Evolutionary conservation across 1,284 basidiomycete species (phyloP), one percentile per base, ranked within the genome.

Genomic region (Cutaneotrichosporon curvatum): DNA sequence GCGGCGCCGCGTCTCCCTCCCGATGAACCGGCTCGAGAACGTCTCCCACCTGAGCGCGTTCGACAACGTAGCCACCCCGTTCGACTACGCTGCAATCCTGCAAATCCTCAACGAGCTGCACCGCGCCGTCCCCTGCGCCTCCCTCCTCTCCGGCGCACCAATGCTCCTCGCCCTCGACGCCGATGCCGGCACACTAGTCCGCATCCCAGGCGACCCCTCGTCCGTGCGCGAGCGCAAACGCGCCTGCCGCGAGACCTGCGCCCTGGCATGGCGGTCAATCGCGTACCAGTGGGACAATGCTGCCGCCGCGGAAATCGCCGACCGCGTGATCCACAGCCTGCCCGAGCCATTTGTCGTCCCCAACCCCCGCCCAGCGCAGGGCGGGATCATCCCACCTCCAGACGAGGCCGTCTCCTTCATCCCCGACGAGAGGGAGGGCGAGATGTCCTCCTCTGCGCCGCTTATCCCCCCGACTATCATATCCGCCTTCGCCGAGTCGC

Each of bases 121-220:
- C 40, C 75, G 81, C 43, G 76, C 83, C 34, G 66, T 84, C 15
- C 87, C 91, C 1, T 72, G 83, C 22, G 79, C 83, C 20, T 83
- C 83, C 1, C 62, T 94, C 31, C 68, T 90, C 18, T 81, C 83
- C 1, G 83, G 86, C 23, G 74, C 88, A 28, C 91, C 92, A 2
- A 91, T 94, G 84, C 71, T 97, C 32, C 65, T 89, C 25, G 81
- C 85, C 0, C 70, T 96, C 33, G 82, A 88, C 56, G 68, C 64
- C 6, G 79, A 80, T 31, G 76, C 78, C 2, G 66, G 67, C 6
- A 54, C 71, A 60, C 48, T 78, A 32, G 61, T 76, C 23, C 54
- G 59, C 68, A 40, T 67, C 57, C 42, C 71, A 67, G 39, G 63
- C 69, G 32, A 33, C 4, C 20, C 10, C 4, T 22, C 45, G 12